Evolutionary conservation across 2,329 filamentous ascomycete species (phyloP), one percentile per base, ranked within the genome.

Genomic region (Pyrenophora tritici-repentis): DNA sequence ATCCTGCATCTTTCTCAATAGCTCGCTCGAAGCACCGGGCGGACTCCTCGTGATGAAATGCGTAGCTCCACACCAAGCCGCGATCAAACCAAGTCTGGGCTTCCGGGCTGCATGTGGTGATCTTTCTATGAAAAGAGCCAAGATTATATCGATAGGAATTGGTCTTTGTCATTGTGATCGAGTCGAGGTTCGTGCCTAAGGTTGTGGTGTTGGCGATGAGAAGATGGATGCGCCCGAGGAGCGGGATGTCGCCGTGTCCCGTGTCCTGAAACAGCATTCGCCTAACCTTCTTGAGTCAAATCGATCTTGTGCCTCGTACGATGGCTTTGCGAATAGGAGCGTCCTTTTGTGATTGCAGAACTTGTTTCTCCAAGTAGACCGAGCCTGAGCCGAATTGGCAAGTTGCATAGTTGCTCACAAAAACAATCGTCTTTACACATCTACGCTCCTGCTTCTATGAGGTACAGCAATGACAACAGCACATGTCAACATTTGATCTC

Each of bases 11-110:
- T 39, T 76, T 66, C 1, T 70, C 67, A 26, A 84, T 79, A n/a
- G 84, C 85, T 7, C 76, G 74, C 60, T 85, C 75, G 61, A 89
- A 90, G 72, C 87, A 90, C 34, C 73, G 74, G 4, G 79, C 80
- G 0, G 86, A 82, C 68, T 91, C 88, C 58, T 87, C 86, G 64
- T 91, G 88, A 66, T 91, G 90, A 76, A 92, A 92, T 17, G 78
- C 86, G 68, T 88, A 91, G 36, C 79, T 81, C 88, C 88, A 91
- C 17, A 86, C 77, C n/a, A 91, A 74, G 2, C 87, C 88, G 3
- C 87, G 83, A 66, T 87, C 78, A 67, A 89, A 90, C 88, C 88
- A 91, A 6, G 61, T 74, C 63, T 88, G 83, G 1, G 85, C 79
- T 38, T 78, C 75, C 3, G 66, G 36, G 60, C 67, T 83, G 13